Evolutionary conservation across 2,329 filamentous ascomycete genomes (phyloP).

Genomic region (Hansfordia pulvinata): DNA sequence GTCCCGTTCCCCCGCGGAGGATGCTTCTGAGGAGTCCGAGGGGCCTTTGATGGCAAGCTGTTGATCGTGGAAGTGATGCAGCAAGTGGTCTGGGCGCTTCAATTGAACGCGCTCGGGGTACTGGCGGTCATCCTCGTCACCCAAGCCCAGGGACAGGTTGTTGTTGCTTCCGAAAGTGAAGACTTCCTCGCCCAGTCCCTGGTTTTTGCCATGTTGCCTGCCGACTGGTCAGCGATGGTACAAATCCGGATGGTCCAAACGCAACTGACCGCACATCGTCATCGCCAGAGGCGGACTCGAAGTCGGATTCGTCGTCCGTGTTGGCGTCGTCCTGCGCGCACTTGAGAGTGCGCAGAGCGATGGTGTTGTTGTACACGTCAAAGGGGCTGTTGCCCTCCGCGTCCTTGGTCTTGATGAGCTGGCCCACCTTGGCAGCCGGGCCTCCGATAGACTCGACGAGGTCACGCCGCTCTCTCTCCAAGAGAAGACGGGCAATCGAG

Average conservation of each 20-base stretch:
- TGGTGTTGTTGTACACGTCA: slow-evolving; percentile 81
- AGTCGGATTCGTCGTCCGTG: slow-evolving; percentile 38
- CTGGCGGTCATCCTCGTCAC: slow-evolving; percentile 91
- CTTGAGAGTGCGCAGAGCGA: slow-evolving; percentile 59
- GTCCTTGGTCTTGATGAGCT: slow-evolving; percentile 89
- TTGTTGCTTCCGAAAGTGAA: slow-evolving; percentile 96
- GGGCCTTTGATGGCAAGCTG: slow-evolving; percentile 35
- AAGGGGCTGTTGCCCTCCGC: slow-evolving; percentile 90
- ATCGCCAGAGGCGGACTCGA: slow-evolving; percentile 31
- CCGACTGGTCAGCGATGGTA: too few species aligned
- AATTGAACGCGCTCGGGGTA: slow-evolving; percentile 76
- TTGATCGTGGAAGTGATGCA: slow-evolving; percentile 61
- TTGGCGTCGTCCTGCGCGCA: slow-evolving; percentile 13
- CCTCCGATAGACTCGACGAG: slow-evolving; percentile 43
- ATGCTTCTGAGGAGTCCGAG: slow-evolving; percentile 12
- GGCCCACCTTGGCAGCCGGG: slow-evolving; percentile 49
- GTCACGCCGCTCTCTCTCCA: slow-evolving; percentile 64
- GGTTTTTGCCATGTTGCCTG: slow-evolving; percentile 10
- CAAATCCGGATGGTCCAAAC: too few species aligned
- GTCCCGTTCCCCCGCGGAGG: slow-evolving; percentile 15
- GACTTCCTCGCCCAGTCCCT: slow-evolving; percentile 60
- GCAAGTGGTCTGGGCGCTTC: slow-evolving; percentile 61
- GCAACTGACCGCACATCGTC: slow-evolving; percentile 11
- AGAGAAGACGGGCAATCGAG: slow-evolving; percentile 67
- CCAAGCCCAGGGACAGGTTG: slow-evolving; percentile 82